These are phyloP conservation scores for Penicillium lividum DNA, from an alignment of 495 filamentous ascomycete genomes.

Conservation along the genomic window DNA sequence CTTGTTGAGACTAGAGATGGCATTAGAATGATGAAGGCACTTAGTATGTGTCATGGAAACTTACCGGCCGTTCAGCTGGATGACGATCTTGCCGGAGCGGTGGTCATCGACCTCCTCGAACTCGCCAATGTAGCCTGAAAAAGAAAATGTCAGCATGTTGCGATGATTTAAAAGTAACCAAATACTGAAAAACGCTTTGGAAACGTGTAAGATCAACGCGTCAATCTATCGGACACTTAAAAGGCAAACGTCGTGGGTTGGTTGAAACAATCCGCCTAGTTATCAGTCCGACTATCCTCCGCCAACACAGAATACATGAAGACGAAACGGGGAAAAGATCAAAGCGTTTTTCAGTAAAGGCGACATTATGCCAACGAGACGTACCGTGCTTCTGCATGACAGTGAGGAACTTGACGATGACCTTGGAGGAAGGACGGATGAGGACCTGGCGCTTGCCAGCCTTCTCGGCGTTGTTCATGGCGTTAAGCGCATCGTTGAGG, in stretches of 20 bases:
- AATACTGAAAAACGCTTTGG: constrained; percentile 62
- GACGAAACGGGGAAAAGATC: constrained; percentile 11
- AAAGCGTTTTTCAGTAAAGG: constrained; percentile 4
- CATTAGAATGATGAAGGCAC: constrained; percentile 1
- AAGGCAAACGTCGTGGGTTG: constrained; percentile 84
- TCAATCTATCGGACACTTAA: constrained; percentile 98
- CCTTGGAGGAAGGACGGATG: constrained; percentile 95
- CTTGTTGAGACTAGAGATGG: constrained; percentile 80
- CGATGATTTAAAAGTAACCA: constrained; percentile 87
- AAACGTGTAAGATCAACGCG: constrained; percentile 95
- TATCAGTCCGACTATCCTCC: constrained; percentile 82
- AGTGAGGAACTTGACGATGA: constrained; percentile 97
- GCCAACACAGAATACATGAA: constrained; percentile 5
- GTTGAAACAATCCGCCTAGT: constrained; percentile 91
- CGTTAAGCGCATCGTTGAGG: constrained; percentile 98
- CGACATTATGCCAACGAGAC: constrained; percentile 35
- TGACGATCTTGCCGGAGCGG: constrained; percentile 96
- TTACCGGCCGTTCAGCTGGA: constrained; percentile 84
- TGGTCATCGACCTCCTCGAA: constrained; percentile 99
- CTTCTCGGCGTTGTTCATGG: constrained; percentile 99
- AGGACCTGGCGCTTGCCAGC: constrained; percentile 96
- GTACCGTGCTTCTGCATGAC: constrained; percentile 99
- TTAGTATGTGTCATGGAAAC: constrained; percentile 1
- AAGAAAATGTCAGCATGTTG: constrained; percentile 69
- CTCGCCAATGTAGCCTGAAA: constrained; percentile 95